A percentile compares a stretch with the other conserved stretches of the same genome.
phyloP scores from a whole-genome alignment of 441 rosid species.

The Hura crepitans region DNA sequence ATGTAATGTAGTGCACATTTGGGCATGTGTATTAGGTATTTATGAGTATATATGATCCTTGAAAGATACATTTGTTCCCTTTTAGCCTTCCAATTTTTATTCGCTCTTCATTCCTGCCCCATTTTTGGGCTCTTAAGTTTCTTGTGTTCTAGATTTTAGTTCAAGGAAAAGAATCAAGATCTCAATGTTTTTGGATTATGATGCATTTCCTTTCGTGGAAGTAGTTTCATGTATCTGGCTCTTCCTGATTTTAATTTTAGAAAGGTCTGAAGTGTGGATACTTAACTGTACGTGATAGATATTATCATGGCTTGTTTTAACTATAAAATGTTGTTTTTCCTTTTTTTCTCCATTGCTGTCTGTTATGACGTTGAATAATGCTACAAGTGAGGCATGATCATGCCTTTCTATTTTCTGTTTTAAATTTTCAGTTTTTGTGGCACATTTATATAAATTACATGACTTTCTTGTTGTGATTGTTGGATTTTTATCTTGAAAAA shows the following conservation, averaged over 20 bases:
- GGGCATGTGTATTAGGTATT: background rate
- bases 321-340: background rate
- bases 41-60: background rate
- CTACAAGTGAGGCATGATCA: background rate
- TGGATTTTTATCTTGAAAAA: background rate
- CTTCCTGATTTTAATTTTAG: background rate
- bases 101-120: background rate
- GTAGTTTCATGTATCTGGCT: background rate
- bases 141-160: background rate
- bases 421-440: background rate
- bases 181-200: background rate
- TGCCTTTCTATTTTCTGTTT: background rate
- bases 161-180: background rate
- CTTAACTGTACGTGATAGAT: background rate
- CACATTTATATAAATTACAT: background rate
- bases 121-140: background rate
- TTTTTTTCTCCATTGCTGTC: background rate
- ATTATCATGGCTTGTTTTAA: background rate
- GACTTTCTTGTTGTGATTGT: no score
- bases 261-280: background rate
- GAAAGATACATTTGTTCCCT: background rate
- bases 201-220: background rate
- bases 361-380: conserved; percentile 4
- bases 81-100: background rate
- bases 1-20: background rate